phyloP scores from a whole-genome alignment of 2,329 filamentous ascomycete genomes.

The Pseudonectria buxi region DNA sequence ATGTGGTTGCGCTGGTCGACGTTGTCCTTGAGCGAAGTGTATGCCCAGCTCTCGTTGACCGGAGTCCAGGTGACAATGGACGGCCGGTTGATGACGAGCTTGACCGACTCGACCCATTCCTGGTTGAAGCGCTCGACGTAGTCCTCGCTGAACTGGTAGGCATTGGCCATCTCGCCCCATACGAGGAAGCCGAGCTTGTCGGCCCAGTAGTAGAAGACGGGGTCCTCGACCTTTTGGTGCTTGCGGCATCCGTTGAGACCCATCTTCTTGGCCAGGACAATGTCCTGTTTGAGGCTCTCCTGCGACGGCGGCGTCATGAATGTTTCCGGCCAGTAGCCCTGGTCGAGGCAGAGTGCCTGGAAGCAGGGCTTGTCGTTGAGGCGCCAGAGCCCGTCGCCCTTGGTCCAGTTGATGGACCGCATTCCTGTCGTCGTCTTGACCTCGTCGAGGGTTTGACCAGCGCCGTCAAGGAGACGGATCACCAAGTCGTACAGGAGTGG shows the following conservation, averaged over 20 bases:
- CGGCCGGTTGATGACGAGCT: slow-evolving; percentile 59
- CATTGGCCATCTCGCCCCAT: slow-evolving; percentile 60
- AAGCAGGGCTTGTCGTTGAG: slow-evolving; percentile 54
- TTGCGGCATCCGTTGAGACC: slow-evolving; percentile 60
- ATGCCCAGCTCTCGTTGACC: slow-evolving; percentile 59
- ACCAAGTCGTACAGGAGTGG: slow-evolving; percentile 50
- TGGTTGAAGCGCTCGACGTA: slow-evolving; percentile 54
- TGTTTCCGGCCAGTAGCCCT: slow-evolving; percentile 57
- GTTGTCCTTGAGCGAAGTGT: slow-evolving; percentile 49
- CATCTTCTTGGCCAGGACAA: slow-evolving; percentile 51
- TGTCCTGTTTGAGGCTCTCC: slow-evolving; percentile 42
- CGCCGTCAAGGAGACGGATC: slow-evolving; percentile 43
- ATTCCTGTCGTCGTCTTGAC: slow-evolving; percentile 55
- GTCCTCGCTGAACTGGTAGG: slow-evolving; percentile 53
- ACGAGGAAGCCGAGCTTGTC: slow-evolving; percentile 55
- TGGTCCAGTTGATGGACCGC: slow-evolving; percentile 52
- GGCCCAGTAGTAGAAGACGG: slow-evolving; percentile 54
- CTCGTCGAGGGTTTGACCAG: slow-evolving; percentile 42
- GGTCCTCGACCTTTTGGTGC: slow-evolving; percentile 59
- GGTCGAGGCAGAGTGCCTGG: slow-evolving; percentile 53
- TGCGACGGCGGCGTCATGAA: slow-evolving; percentile 51
- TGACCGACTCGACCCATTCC: slow-evolving; percentile 58
- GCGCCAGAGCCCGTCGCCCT: slow-evolving; percentile 50
- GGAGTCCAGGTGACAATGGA: slow-evolving; percentile 61
- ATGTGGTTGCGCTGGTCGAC: slow-evolving; percentile 58